phyloP scores from a whole-genome alignment of 805 yeast species.

The Kuraishia capsulata region DNA sequence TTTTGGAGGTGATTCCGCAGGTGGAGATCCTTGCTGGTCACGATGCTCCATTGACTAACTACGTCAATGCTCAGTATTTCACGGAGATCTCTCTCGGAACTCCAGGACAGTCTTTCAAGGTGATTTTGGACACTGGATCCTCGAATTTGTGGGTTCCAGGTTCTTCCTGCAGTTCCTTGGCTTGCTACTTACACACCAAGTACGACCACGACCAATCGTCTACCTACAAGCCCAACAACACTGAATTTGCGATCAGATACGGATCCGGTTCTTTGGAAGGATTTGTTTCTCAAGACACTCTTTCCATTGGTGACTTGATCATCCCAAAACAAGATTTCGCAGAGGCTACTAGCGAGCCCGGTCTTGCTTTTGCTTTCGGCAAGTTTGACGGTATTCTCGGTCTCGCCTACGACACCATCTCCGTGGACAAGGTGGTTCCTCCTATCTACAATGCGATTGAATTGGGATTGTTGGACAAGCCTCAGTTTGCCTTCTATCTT shows the following conservation, averaged over 20 bases:
- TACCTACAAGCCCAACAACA: conserved; percentile 79
- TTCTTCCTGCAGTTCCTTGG: conserved; percentile 80
- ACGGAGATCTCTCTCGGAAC: conserved; percentile 89
- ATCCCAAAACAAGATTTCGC: conserved; percentile 92
- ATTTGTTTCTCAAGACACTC: conserved; percentile 77
- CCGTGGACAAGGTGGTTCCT: conserved; percentile 85
- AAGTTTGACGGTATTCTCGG: conserved; percentile 98
- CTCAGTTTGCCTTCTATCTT: conserved; percentile 83
- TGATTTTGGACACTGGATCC: conserved; percentile 92
- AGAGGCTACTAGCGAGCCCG: conserved; percentile 96
- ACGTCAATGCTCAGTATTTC: conserved; percentile 91
- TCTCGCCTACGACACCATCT: conserved; percentile 84
- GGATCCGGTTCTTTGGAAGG: conserved; percentile 95
- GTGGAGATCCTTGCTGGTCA: conserved; percentile 31
- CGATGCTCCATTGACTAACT: conserved; percentile 83
- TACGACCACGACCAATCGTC: conserved; percentile 80
- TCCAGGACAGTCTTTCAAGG: conserved; percentile 91
- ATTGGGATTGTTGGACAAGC: conserved; percentile 72
- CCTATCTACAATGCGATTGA: conserved; percentile 87
- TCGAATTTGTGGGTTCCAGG: conserved; percentile 97
- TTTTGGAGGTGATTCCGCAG: conserved; percentile 19
- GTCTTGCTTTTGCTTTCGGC: conserved; percentile 96
- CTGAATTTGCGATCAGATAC: conserved; percentile 77
- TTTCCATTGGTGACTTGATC: conserved; percentile 72
- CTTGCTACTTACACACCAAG: conserved; percentile 90